These are phyloP conservation scores for Monosporascus cannonballus DNA, from an alignment of 2,329 filamentous ascomycete species.

Conservation along the genomic window DNA sequence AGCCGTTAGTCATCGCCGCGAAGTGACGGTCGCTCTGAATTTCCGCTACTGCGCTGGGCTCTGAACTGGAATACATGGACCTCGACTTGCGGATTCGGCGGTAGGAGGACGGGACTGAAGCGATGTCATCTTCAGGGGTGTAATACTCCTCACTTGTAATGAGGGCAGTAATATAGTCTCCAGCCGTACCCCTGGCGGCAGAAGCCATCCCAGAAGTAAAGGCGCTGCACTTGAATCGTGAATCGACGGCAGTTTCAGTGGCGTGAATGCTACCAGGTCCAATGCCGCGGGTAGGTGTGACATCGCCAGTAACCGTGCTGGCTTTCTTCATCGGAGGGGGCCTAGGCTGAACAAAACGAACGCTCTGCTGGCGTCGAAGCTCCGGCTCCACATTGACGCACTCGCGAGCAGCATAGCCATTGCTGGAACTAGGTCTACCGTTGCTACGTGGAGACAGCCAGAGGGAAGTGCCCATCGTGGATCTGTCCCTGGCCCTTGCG, in stretches of 20 bases:
- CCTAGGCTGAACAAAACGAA: slow-evolving; percentile 41
- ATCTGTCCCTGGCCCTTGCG: slow-evolving; percentile 40
- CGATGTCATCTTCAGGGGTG: slow-evolving; percentile 41
- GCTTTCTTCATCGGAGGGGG: slow-evolving; percentile 1
- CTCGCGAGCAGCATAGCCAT: slow-evolving; percentile 9
- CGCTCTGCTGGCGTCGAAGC: slow-evolving; percentile 44
- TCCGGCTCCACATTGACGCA: slow-evolving; percentile 14
- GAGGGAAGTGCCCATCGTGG: slow-evolving; percentile 26
- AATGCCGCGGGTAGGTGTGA: neutral
- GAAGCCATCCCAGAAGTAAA: slow-evolving; percentile 21
- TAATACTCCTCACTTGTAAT: slow-evolving; percentile 36
- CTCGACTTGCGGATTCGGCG: slow-evolving; percentile 47
- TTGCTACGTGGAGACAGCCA: slow-evolving; percentile 27
- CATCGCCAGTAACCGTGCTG: neutral
- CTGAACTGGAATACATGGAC: slow-evolving; percentile 43
- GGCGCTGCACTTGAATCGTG: slow-evolving; percentile 8
- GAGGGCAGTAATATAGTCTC: slow-evolving; percentile 31
- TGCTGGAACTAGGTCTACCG: slow-evolving; percentile 4
- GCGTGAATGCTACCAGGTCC: slow-evolving; percentile 1
- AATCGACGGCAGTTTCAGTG: slow-evolving; percentile 1
- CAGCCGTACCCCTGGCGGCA: slow-evolving; percentile 23
- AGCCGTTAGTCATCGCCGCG: slow-evolving; percentile 6
- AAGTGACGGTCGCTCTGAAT: slow-evolving; percentile 2
- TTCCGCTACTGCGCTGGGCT: slow-evolving; percentile 5
- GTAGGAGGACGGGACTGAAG: slow-evolving; percentile 42